Percentiles rank a stretch among this genome's conserved stretches.
phyloP scores from a whole-genome alignment of 2,329 filamentous ascomycete species.

The Aquanectria penicillioides region DNA sequence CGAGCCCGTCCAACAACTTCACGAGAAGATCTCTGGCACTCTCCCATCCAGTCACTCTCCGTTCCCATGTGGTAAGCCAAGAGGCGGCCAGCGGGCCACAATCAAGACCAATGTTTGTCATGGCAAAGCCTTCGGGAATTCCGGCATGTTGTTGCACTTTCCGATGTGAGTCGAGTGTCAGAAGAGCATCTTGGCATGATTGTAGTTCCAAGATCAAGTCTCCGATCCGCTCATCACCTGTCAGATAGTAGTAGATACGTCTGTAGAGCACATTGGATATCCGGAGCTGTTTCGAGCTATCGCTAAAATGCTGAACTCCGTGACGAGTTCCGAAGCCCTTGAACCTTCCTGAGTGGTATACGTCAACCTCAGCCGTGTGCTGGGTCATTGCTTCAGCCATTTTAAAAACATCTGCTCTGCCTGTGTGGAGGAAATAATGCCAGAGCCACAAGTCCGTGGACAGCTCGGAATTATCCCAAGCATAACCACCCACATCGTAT shows the following conservation, averaged over 20 bases:
- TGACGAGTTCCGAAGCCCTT: slow-evolving; percentile 70
- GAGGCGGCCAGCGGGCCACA: slow-evolving; percentile 29
- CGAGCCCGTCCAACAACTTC: slow-evolving; percentile 24
- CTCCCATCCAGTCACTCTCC: slow-evolving; percentile 20
- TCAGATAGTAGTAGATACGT: slow-evolving; percentile 67
- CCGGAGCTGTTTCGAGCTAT: slow-evolving; percentile 70
- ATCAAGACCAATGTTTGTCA: slow-evolving; percentile 33
- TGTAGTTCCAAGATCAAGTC: slow-evolving; percentile 45
- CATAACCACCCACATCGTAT: slow-evolving; percentile 71
- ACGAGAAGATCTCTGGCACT: slow-evolving; percentile 18
- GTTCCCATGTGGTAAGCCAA: slow-evolving; percentile 32
- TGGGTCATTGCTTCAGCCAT: slow-evolving; percentile 67
- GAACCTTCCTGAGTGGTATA: slow-evolving; percentile 67
- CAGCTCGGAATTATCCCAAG: slow-evolving; percentile 72
- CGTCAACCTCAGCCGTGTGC: slow-evolving; percentile 69
- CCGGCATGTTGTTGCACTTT: slow-evolving; percentile 30
- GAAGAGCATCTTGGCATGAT: slow-evolving; percentile 21
- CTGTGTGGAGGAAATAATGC: slow-evolving; percentile 69
- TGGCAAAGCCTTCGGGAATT: slow-evolving; percentile 27
- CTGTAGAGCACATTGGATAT: slow-evolving; percentile 47
- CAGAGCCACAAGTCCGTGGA: slow-evolving; percentile 71
- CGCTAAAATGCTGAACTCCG: slow-evolving; percentile 69
- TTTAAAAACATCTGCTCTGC: slow-evolving; percentile 64
- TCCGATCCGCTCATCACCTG: slow-evolving; percentile 65
- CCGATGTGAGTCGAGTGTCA: slow-evolving; percentile 27